phyloP scores from a whole-genome alignment of 306 rosid species.

The Quercus dentata region DNA sequence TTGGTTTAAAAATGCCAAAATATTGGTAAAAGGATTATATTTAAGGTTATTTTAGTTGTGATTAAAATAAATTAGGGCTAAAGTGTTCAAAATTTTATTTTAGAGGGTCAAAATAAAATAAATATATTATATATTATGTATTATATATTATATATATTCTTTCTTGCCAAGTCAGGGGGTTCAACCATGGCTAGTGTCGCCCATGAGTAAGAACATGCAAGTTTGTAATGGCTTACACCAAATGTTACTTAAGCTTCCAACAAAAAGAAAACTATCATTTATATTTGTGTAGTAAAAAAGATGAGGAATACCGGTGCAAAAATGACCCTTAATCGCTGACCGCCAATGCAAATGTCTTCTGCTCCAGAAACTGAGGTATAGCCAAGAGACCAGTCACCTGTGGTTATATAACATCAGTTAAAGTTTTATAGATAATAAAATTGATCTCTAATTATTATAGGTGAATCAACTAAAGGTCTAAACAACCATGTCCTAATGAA shows the following conservation, averaged over 20 bases:
- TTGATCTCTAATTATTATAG: background rate
- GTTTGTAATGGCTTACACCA: background rate
- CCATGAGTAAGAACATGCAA: background rate
- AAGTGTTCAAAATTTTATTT: too few relatives aligned
- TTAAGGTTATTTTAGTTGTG: too few relatives aligned
- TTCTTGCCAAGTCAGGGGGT: too few relatives aligned
- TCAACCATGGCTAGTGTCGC: too few relatives aligned
- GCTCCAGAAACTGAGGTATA: constrained; percentile 57
- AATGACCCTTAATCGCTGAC: constrained; percentile 56
- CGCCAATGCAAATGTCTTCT: constrained; percentile 66
- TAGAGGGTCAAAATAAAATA: too few relatives aligned
- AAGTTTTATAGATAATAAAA: constrained; percentile 5
- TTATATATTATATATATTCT: too few relatives aligned
- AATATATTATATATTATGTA: too few relatives aligned
- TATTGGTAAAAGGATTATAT: too few relatives aligned
- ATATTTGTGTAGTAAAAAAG: background rate
- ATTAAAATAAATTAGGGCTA: too few relatives aligned
- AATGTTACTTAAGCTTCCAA: background rate
- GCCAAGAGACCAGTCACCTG: constrained; percentile 82
- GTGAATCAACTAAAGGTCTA: background rate
- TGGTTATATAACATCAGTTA: constrained; percentile 8
- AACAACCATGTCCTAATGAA: background rate
- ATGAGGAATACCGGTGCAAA: constrained; percentile 66
- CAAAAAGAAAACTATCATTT: background rate
- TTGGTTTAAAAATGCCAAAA: too few relatives aligned